Evolutionary conservation across 2,329 filamentous ascomycete genomes (phyloP).

Genomic region (Biscogniauxia marginata): DNA sequence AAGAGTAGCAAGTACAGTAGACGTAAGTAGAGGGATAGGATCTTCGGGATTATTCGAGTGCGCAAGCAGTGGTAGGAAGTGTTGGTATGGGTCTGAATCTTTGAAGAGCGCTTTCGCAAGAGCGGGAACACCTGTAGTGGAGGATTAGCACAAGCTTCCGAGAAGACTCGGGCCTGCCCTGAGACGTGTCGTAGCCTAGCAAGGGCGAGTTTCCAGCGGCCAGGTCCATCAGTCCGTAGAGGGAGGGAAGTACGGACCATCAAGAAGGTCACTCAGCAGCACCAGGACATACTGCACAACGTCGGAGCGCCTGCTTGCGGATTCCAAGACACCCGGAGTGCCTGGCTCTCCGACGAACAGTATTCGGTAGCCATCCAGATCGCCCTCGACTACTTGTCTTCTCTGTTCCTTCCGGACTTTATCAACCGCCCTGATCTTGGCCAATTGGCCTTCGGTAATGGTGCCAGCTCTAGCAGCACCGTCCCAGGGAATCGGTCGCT

Average conservation of each 20-base stretch:
- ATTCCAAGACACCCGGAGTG: constrained; percentile 72
- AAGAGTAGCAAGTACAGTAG: constrained; percentile 79
- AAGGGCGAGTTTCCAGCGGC: too few species aligned
- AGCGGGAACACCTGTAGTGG: constrained; percentile 62
- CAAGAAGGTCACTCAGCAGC: constrained; percentile 80
- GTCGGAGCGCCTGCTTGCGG: constrained; percentile 80
- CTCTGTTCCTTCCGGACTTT: constrained; percentile 93
- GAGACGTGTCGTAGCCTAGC: constrained; percentile 3
- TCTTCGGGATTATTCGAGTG: constrained; percentile 75
- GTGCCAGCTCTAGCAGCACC: constrained; percentile 90
- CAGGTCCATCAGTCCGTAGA: not conserved
- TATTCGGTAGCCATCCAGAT: constrained; percentile 75
- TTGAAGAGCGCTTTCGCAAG: constrained; percentile 75
- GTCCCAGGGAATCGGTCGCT: constrained; percentile 95
- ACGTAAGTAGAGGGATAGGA: constrained; percentile 83
- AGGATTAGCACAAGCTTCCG: constrained; percentile 58
- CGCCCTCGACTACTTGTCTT: constrained; percentile 75
- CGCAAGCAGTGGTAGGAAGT: constrained; percentile 78
- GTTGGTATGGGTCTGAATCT: constrained; percentile 74
- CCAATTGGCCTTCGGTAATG: constrained; percentile 89
- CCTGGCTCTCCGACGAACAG: constrained; percentile 78
- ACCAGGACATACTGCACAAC: constrained; percentile 95
- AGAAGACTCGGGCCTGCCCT: constrained; percentile 53
- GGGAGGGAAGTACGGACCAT: constrained; percentile 56
- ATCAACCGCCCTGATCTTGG: constrained; percentile 94